phyloP scores from a whole-genome alignment of 2,329 filamentous ascomycete species.

The Cordyceps cateniannulata region DNA sequence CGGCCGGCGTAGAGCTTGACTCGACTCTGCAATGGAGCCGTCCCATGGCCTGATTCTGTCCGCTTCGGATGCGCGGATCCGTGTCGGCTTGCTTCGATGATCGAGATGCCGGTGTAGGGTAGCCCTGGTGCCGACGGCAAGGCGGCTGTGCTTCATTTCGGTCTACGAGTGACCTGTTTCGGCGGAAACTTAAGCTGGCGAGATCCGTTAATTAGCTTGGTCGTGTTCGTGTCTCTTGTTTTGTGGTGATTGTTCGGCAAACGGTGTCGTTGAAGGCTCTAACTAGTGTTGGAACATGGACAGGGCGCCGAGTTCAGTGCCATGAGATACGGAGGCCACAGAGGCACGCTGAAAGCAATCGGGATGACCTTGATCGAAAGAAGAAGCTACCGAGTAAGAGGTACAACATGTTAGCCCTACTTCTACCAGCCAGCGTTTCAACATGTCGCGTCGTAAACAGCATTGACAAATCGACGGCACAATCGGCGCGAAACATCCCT shows the following conservation, averaged over 20 bases:
- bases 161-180: background rate
- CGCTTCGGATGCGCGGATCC: conserved; percentile 5
- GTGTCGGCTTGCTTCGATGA: conserved; percentile 10
- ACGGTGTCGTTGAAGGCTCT: background rate
- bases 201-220: background rate
- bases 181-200: background rate
- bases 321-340: background rate
- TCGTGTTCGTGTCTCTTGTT: background rate
- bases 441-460: background rate
- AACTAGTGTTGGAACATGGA: too few relatives aligned
- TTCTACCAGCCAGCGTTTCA: background rate
- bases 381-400: too few relatives aligned
- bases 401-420: too few relatives aligned
- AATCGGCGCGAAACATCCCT: background rate
- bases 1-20: background rate
- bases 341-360: background rate
- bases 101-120: conserved; percentile 10
- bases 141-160: background rate
- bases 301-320: too few relatives aligned
- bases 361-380: too few relatives aligned
- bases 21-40: background rate
- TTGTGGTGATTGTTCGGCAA: background rate
- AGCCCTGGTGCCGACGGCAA: background rate
- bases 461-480: background rate
- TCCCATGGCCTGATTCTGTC: background rate